Evolutionary conservation across 495 filamentous ascomycete species (phyloP), one percentile per base, ranked within the genome.

Genomic region (Sordaria brevicollis): DNA sequence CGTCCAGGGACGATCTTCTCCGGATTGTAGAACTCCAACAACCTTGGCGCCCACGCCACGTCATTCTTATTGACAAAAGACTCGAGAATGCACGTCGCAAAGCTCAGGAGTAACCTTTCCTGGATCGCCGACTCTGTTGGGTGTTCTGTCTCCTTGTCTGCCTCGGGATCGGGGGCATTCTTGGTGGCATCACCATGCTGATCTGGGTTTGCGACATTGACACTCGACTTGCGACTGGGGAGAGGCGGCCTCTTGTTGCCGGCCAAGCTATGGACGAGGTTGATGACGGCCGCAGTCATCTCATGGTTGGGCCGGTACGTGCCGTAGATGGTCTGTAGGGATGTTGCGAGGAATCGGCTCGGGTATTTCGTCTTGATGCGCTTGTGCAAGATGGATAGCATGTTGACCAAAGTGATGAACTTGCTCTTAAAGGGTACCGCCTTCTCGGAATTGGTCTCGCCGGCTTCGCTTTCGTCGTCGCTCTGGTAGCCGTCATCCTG

Each of bases 311-410:
- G 81, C 38, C 86, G 84, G 77, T 93, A 96, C 5, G 90, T 86
- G 36, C 86, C 83, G 19, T 92, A 82, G 11, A 92, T 87, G 13
- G 92, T 91, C 70, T 92, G 90, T 17, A 98, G 86, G 35, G 93
- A 93, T 1, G 92, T 92, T n/a, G 92, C 92, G 35, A 99, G 84
- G 78, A 99, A 99, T 19, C 94, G 90, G 69, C 92, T 96, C 2
- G 95, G 95, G 69, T 90, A 91, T 80, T 93, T 94, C 3, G 95
- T 95, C 77, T 91, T 89, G 77, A 99, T 94, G 54, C 95, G 89
- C 17, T 85, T 86, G 77, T 97, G 95, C 8, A 97, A 86, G n/a
- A 91, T 90, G 4, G 89, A 87, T 2, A 99, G 88, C 84, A 97
- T 90, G 25, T 87, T 87, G 36, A 96, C 78, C 3, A 99, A 84